Evolutionary conservation across 2,329 filamentous ascomycete species (phyloP), one percentile per base, ranked within the genome.

Genomic region (Fusarium sp.): DNA sequence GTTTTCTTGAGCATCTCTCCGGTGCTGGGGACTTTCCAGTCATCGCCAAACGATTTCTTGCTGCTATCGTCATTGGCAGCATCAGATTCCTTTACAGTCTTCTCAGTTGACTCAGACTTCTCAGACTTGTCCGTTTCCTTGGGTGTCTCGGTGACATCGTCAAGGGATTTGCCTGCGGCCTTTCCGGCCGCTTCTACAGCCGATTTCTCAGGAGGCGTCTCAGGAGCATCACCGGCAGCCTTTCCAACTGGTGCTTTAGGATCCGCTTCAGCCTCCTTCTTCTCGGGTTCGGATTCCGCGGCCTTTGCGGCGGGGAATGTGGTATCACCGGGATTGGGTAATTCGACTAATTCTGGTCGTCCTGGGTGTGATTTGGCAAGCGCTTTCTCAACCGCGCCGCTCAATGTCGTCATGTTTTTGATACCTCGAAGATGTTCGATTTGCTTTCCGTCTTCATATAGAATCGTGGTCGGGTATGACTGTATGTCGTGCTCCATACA

Each of bases 281-380:
- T 61, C 45, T 62, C 56, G 2, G 44, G 41, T 19, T 59, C 48
- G 9, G 64, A 49, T 9, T 69, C 52, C 5, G 29, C 28, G 25
- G 42, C 44, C 41, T 47, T 52, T n/a, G 68, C 49, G 32, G 72
- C 71, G 8, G 78, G 78, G 6, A 72, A 71, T 13, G 81, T 76
- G 40, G 80, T 85, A 11, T 84, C 91, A 58, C 91, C 91, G 22
- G 88, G 83, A 69, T 89, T 83, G 24, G 94, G 94, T 35, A 96
- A 80, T 58, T 85, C 82, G 10, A 92, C 75, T 32, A 82, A 82
- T 65, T 83, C 81, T 24, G 92, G 90, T 59, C 95, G 85, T 6
- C 92, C 93, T 29, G 95, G 94, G 68, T 89, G 89, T 54, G 91
- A 89, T 12, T 85, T 81, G 75, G 97, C 92, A 36, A 98, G 79